Evolutionary conservation across 768 basidiomycete species (phyloP), one percentile per base, ranked within the genome.

Genomic region (Tremella mesenterica): DNA sequence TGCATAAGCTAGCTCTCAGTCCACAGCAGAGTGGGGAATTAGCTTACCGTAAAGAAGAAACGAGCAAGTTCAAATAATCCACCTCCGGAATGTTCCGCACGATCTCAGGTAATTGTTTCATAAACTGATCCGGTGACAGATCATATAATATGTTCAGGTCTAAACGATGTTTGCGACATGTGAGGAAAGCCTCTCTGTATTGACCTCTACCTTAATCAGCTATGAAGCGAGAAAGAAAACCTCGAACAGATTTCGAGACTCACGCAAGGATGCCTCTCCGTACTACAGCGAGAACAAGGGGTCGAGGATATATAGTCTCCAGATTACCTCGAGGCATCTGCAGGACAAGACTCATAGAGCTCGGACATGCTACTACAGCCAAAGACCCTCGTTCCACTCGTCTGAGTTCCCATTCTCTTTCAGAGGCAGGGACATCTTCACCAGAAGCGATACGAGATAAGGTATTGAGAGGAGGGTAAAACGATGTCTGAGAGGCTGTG

Each of bases 271-370:
- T 75, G 66, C 92, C 86, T 48, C 80, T 77, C 47, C 81, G 80
- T 1, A 97, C 84, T 4, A 88, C 84, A 52, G 84, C 80, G 77
- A 95, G 82, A 16, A 96, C 91, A 62, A 99, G 73, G 12, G 92
- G 86, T 38, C 95, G 78, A 2, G 95, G 95, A 63, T 85, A 88
- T 49, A 99, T 84, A 0, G 90, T 96, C 76, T 99, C 95, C 56
- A 99, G 68, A 73, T 97, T 97, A 0, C 95, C 95, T 59, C 95
- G 77, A 0, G 93, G 95, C 93, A 97, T 97, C 74, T 99, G 95
- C 9, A 99, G 75, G 0, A 97, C 86, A 29, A 99, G 73, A 61
- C 80, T 83, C 88, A 92, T 96, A 7, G 82, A 75, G 54, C 84
- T 89, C 0, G 91, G 85, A 0, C 95, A 84, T 12, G 85, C 86